Base-by-base conservation (phyloP, 768 basidiomycete genomes). In the Rhodotorula diobovata region DNA sequence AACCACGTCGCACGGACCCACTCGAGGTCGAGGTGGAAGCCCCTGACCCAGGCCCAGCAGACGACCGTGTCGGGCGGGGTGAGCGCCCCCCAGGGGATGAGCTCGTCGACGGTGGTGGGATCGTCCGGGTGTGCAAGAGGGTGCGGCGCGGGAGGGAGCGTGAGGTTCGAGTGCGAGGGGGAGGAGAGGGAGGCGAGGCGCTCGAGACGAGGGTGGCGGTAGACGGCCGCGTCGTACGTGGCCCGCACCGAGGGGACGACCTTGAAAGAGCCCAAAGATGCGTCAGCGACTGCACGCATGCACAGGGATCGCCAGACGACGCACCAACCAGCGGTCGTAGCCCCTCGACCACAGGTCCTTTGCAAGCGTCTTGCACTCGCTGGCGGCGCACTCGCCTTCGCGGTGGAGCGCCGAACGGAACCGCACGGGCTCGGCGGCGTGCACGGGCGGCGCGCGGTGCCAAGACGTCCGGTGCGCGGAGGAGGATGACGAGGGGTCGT, bases 331-430 rank as follows among this genome's bases (percentile, higher is more conserved):
- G 12, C 74, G 74, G 20, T 66, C 68, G 46, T 56, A 68, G 0
- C 67, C 74, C 14, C 66, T 37, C 9, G 63, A n/a, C 74, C 74
- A 75, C 14, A 75, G 63, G 53, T 75, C 74, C 5, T 61, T 56
- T 0, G 70, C 70, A 37, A 75, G 14, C 32, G 68, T 71, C 68
- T 75, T 75, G 68, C 74, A 75, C 51, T 75, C 74, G 34, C 66
- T 68, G 1, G 73, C 73, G 11, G 64, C 63, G 50, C 66, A 67
- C 39, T 59, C 66, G 32, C 63, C 63, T 34, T 14, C 43, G 32
- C 28, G 54, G 39, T 60, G 53, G 18, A 48, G 28, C 37, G 30
- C 51, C 43, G 65, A 58, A 41, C 30, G 51, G 61, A 66, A 30
- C 30, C 28, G 12, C 11, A 21, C 30, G 12, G 46, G 18, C 23